A percentile compares a stretch with the other conserved stretches of the same genome.
Evolutionary conservation across 2,329 filamentous ascomycete genomes (phyloP).

Genomic region (Paracamarosporium sp.): DNA sequence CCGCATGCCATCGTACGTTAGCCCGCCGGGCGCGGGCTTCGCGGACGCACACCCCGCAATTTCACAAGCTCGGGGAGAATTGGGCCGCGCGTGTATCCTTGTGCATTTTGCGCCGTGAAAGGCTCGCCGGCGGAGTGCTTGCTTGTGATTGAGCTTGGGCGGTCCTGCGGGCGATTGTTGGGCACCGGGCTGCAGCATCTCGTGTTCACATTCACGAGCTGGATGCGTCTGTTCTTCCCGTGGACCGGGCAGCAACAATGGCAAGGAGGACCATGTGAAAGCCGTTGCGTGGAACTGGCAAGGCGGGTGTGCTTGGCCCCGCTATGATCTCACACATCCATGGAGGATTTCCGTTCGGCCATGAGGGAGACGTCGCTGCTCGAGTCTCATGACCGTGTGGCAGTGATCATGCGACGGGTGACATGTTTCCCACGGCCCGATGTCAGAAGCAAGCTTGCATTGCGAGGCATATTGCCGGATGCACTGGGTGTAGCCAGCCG

Average conservation of each 20-base stretch:
- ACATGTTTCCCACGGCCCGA: background rate
- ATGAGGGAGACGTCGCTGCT: background rate
- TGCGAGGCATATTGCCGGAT: too few relatives aligned
- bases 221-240: background rate
- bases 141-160: background rate
- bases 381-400: background rate
- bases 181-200: background rate
- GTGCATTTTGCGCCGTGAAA: background rate
- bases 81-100: background rate
- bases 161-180: background rate
- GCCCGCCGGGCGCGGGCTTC: background rate
- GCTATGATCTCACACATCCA: background rate
- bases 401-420: background rate
- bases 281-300: background rate
- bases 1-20: background rate
- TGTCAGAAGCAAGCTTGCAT: background rate
- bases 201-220: background rate
- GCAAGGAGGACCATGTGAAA: background rate
- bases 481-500: background rate
- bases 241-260: background rate
- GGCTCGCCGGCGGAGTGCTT: background rate
- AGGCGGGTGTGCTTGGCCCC: background rate
- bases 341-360: too few relatives aligned
- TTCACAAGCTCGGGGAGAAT: background rate
- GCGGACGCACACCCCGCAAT: conserved; percentile 1